Evolutionary conservation across 2,329 filamentous ascomycete species (phyloP).

Genomic region (Chrysosporium queenslandicum): DNA sequence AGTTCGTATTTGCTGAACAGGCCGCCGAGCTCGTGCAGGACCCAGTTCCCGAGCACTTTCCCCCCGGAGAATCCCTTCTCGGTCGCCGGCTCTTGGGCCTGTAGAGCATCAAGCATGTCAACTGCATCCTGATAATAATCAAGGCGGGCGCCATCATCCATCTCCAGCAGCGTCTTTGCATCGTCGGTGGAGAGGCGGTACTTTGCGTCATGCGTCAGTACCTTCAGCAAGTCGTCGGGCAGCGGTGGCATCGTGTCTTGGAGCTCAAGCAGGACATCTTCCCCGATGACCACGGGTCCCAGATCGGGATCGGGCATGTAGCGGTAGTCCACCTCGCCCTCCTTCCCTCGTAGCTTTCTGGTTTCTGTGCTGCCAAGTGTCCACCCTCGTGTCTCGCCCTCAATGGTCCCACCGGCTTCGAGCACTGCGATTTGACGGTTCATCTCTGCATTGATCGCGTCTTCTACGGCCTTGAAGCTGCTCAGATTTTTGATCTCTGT

Average conservation of each 20-base stretch:
- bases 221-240: constrained; percentile 59
- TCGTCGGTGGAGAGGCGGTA: constrained; percentile 72
- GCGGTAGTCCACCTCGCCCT: constrained; percentile 92
- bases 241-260: constrained; percentile 54
- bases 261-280: constrained; percentile 58
- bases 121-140: constrained; percentile 59
- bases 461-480: constrained; percentile 89
- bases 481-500: constrained; percentile 90
- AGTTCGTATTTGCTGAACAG: constrained; percentile 46
- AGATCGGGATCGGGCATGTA: constrained; percentile 98
- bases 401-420: constrained; percentile 61
- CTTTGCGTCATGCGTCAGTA: constrained; percentile 45
- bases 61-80: constrained; percentile 25
- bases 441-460: constrained; percentile 83
- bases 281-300: constrained; percentile 63
- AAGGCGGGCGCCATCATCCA: constrained; percentile 68
- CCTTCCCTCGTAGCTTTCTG: constrained; percentile 73
- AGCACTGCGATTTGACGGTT: constrained; percentile 77
- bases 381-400: constrained; percentile 89
- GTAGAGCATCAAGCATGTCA: constrained; percentile 27
- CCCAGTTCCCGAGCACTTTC: constrained; percentile 54
- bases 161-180: constrained; percentile 63
- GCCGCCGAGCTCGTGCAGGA: constrained; percentile 64
- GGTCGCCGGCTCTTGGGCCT: constrained; percentile 15
- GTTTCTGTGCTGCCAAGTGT: constrained; percentile 76